phyloP scores from a whole-genome alignment of 192 early-diverging fungal species.

The Dimargaris verticillata region DNA sequence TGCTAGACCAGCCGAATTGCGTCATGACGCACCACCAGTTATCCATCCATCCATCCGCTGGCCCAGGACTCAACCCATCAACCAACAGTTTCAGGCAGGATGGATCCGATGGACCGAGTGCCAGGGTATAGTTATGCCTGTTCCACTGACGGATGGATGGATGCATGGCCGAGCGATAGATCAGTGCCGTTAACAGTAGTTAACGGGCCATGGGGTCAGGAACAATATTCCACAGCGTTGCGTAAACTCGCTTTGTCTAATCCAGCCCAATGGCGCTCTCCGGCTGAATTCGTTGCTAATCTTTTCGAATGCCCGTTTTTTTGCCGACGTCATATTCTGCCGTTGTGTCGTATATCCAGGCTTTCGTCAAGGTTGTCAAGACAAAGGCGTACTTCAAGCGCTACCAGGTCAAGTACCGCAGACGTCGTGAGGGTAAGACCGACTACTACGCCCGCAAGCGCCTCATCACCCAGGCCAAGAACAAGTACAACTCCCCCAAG shows the following conservation, averaged over 20 bases:
- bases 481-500: constrained; percentile 99
- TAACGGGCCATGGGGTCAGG: too few relatives aligned
- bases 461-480: constrained; percentile 98
- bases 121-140: too few relatives aligned
- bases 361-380: constrained; percentile 76
- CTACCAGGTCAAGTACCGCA: constrained; percentile 99
- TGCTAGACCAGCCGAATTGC: not conserved
- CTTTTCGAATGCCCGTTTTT: not conserved
- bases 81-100: too few relatives aligned
- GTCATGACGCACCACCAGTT: not conserved
- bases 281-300: not conserved
- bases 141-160: not conserved
- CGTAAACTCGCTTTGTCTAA: too few relatives aligned
- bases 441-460: constrained; percentile 99
- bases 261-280: too few relatives aligned
- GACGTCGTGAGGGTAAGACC: constrained; percentile 99
- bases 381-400: constrained; percentile 99
- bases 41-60: not conserved
- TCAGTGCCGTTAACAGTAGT: too few relatives aligned
- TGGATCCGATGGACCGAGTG: too few relatives aligned
- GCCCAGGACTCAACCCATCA: not conserved
- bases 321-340: too few relatives aligned
- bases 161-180: too few relatives aligned
- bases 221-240: too few relatives aligned
- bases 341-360: constrained; percentile 14